These are phyloP conservation scores for Fusarium keratoplasticum DNA, from an alignment of 2,329 filamentous ascomycete species.

Conservation along the genomic window DNA sequence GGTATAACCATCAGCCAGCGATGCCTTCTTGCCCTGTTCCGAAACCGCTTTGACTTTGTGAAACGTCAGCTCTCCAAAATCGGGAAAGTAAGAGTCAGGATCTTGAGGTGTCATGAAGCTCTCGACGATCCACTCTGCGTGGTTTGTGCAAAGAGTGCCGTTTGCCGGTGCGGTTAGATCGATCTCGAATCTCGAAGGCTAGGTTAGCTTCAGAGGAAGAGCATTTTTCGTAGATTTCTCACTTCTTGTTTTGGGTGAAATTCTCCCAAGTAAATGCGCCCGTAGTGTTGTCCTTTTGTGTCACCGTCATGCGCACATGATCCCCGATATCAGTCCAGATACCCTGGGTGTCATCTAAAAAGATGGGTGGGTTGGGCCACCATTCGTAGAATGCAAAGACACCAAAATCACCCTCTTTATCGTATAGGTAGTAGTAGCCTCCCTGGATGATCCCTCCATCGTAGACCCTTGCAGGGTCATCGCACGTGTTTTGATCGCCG, in stretches of 20 bases:
- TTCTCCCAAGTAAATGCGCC: constrained; percentile 16
- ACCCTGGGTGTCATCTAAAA: constrained; percentile 4
- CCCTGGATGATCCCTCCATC: constrained; percentile 7
- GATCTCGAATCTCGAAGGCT: not conserved
- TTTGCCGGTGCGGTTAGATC: constrained; percentile 3
- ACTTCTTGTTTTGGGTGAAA: constrained; percentile 3
- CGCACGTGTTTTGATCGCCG: constrained; percentile 8
- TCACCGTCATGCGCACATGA: constrained; percentile 17
- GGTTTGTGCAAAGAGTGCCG: constrained; percentile 14
- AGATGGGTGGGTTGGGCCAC: constrained; percentile 4
- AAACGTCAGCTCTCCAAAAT: constrained; percentile 6
- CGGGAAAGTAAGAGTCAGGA: constrained; percentile 2
- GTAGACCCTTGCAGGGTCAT: not conserved
- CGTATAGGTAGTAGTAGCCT: constrained; percentile 11
- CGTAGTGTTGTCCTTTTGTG: constrained; percentile 9
- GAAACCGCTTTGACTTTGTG: constrained; percentile 13
- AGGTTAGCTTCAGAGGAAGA: not conserved
- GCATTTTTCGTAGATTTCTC: not conserved
- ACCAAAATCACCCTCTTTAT: constrained; percentile 12
- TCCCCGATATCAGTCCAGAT: constrained; percentile 11
- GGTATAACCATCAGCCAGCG: not conserved
- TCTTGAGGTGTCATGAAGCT: constrained; percentile 9
- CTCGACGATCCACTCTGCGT: constrained; percentile 14
- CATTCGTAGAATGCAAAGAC: constrained; percentile 22
- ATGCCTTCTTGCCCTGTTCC: not conserved